Base-by-base conservation (phyloP, 2,329 filamentous ascomycete species). In the Aspergillus fumigatiaffinis region DNA sequence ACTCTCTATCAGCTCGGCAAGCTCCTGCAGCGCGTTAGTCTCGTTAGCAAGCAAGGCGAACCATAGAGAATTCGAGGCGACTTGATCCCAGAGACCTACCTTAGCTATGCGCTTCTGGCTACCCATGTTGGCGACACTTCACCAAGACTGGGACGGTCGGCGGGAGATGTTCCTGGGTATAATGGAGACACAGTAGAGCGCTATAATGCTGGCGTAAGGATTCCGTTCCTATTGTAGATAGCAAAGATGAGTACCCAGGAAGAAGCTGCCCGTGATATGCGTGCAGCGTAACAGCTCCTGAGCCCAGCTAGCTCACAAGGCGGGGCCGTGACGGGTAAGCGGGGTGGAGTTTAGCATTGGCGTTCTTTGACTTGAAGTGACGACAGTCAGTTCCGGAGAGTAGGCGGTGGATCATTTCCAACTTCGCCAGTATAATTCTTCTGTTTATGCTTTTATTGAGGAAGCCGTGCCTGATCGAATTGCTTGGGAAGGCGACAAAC, bases 1-100 rank as follows among this genome's bases (percentile, higher is more conserved):
- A 41, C 77, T 78, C 49, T 73, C 73, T 25, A 77, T 79, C 63
- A 87, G 76, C 63, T 88, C 85, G n/a, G 69, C 73, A 54, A 87
- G 77, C 73, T 88, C 86, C 86, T 88, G 47, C 35, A 20, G 46
- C 51, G 26, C 26, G 52, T 60, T 56, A 63, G 26, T 35, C 29
- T 17, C 49, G 44, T 50, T 46, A 21, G 12, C 21, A 26, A 17
- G 14, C 44, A 7, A 8, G 38, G 20, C 7, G n/a, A 25, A 23
- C 25, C 1, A 42, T 50, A 10, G 35, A 2, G 12, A 29, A 29
- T 20, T 21, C 6, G 14, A 52, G 44, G 23, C 10, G 21, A 14
- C 44, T 7, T n/a, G 6, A 14, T 21, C 8, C 17, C 9, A 29
- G 26, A 23, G 1, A 28, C 12, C 21, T 66, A 77, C 77, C 73